These are phyloP conservation scores for Bipolaris oryzae DNA, from an alignment of 2,329 filamentous ascomycete genomes.

Conservation along the genomic window DNA sequence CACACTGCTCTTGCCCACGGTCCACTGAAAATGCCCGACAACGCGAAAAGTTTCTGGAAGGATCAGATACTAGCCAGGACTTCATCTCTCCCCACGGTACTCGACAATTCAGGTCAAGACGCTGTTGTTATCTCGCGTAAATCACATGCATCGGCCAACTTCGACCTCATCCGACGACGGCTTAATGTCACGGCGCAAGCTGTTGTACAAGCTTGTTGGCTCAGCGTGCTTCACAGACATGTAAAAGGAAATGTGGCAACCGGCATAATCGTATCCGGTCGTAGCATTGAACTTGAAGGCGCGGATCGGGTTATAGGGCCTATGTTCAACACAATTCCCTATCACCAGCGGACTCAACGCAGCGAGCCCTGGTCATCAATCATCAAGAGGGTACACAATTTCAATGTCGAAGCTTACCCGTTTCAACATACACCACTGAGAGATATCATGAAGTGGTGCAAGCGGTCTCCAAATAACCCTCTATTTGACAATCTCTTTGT, in stretches of 20 bases:
- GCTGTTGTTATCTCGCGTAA: constrained; percentile 37
- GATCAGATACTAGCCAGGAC: constrained; percentile 55
- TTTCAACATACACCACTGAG: constrained; percentile 82
- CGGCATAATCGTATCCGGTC: constrained; percentile 80
- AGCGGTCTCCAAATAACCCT: constrained; percentile 57
- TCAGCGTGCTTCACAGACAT: constrained; percentile 63
- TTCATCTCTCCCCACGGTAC: constrained; percentile 37
- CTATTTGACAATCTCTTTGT: constrained; percentile 81
- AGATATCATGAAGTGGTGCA: constrained; percentile 80
- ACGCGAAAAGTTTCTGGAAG: constrained; percentile 71
- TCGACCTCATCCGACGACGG: constrained; percentile 56
- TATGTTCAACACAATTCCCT: constrained; percentile 88
- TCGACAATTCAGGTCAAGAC: constrained; percentile 20
- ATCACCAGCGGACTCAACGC: constrained; percentile 57
- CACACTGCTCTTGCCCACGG: constrained; percentile 71
- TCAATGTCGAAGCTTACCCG: constrained; percentile 69
- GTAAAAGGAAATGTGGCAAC: constrained; percentile 60
- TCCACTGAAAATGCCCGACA: constrained; percentile 61
- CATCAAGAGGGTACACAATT: constrained; percentile 69
- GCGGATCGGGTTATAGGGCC: constrained; percentile 76
- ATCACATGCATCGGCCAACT: constrained; percentile 55
- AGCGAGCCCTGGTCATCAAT: constrained; percentile 65
- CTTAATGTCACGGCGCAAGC: constrained; percentile 80
- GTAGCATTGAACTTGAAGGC: constrained; percentile 70
- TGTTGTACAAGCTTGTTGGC: constrained; percentile 77